Base-by-base conservation (phyloP, 179 eudicot genomes). In the Drosera spatulata region DNA sequence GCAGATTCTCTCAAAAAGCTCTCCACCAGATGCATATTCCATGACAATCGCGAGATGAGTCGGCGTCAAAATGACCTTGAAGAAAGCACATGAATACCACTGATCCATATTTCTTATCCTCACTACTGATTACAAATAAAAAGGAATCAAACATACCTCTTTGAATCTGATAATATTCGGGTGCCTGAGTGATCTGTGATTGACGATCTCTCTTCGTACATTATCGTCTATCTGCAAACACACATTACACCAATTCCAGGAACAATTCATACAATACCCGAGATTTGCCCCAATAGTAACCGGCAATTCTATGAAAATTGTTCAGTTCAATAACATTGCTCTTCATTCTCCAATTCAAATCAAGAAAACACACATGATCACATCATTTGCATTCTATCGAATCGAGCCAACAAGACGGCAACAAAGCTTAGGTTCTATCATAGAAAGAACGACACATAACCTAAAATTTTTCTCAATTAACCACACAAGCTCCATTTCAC, bases 11-110 rank as follows among this genome's bases (percentile, higher is more conserved):
- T 86, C 91, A 69, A 88, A 89, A 60, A 93, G 85, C 81, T 89
- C 96, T 60, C 99, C 99, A 41, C 99, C 99, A 55, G 99, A 83
- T 59, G 99, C 96, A 80, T 88, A 93, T 78, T 93, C 99, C 99
- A 93, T 89, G 52, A 89, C 90, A 70, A 93, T 93, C 50, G 99
- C 99, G 57, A 93, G 79, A 80, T 93, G 99, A n/a, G 96, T 93
- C 56, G 95, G 96, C 11, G 93, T 89, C 62, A 88, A 69, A 62
- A 88, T 79, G 49, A 91, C 86, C 98, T 91, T 55, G 53, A 46
- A 61, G 46, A 63, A 38, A 46, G 12, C 46, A 6, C 13, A 2
- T 43, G 47, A 52, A 61, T 41, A 13, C 58, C 38, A 51, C 12
- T 66, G 41, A 70, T 60, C 46, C 2, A 54, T 15, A 37, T 39